Evolutionary conservation across 495 filamentous ascomycete genomes (phyloP), one percentile per base, ranked within the genome.

Genomic region (Letharia lupina): DNA sequence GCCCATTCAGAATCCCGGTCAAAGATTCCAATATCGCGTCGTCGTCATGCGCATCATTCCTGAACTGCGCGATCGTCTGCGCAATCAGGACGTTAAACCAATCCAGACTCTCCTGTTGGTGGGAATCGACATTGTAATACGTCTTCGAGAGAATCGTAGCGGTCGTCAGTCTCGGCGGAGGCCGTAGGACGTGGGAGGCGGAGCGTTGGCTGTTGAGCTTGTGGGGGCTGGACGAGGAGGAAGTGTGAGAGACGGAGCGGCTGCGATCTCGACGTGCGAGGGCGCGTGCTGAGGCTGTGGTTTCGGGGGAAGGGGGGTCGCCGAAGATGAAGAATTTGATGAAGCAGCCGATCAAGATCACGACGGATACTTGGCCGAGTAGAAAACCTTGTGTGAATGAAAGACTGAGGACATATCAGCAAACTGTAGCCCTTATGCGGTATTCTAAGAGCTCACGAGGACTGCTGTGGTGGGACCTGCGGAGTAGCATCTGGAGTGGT

Each of bases 271-370:
- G 82, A 56, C 87, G 85, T 68, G 89, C 85, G 58, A 89, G 83
- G 35, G 89, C 88, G 60, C 88, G 86, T 56, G 83, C 75, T 9
- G 86, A 74, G 15, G 86, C 86, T 4, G 86, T 84, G 41, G 88
- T 86, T 56, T 94, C 92, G 50, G 91, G 83, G 2, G 88, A 89
- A 0, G 93, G 91, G 39, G 90, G 83, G 72, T 98, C 93, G 71
- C 94, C 94, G 71, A 98, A 98, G 76, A 98, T 96, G 86, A 98
- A 98, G 84, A 96, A 98, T 77, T 96, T 96, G 77, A 98, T 98
- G 80, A 98, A 98, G 69, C 87, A 88, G 60, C 91, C 91, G 66
- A 98, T 85, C 64, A 98, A 78, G 39, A 98, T 79, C 6, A 96
- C 88, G 40, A 98, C 87, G 41, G 91, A 94, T 65, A 98, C 81